These are phyloP conservation scores for Globisporangium barbulae DNA, from an alignment of 352 stramenopile species.

Conservation along the genomic window DNA sequence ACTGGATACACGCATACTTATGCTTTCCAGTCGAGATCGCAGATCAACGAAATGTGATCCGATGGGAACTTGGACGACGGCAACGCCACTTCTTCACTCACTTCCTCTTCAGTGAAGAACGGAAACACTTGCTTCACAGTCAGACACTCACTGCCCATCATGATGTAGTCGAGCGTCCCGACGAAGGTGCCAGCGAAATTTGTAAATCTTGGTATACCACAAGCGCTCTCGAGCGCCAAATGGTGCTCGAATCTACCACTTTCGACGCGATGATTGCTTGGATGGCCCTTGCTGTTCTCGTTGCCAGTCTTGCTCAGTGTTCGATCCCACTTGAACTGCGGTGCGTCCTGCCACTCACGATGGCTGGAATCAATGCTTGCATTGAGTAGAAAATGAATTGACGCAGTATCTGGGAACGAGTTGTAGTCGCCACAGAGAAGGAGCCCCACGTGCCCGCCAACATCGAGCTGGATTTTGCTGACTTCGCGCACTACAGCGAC, in stretches of 20 bases:
- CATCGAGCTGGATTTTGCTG: slow-evolving; percentile 20
- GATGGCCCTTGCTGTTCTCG: slow-evolving; percentile 2
- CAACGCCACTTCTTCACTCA: slow-evolving; percentile 55
- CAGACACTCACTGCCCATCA: slow-evolving; percentile 38
- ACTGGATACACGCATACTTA: not conserved
- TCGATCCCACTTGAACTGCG: slow-evolving; percentile 48
- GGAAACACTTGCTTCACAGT: slow-evolving; percentile 50
- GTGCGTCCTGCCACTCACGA: slow-evolving; percentile 47
- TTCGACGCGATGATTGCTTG: slow-evolving; percentile 12
- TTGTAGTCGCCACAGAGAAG: slow-evolving; percentile 76
- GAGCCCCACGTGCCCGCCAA: slow-evolving; percentile 26
- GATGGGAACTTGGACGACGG: slow-evolving; percentile 75
- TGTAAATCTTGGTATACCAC: slow-evolving; percentile 65
- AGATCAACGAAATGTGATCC: slow-evolving; percentile 76
- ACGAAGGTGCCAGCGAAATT: slow-evolving; percentile 67
- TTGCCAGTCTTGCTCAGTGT: not conserved
- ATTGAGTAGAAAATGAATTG: slow-evolving; percentile 50
- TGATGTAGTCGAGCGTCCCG: slow-evolving; percentile 70
- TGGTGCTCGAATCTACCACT: slow-evolving; percentile 36
- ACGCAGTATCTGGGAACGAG: slow-evolving; percentile 39
- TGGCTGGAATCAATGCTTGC: slow-evolving; percentile 42
- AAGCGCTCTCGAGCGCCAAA: slow-evolving; percentile 49
- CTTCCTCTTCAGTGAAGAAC: slow-evolving; percentile 57
- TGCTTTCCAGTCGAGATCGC: slow-evolving; percentile 47
- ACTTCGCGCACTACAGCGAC: slow-evolving; percentile 40